Conservation (phyloP, 306 rosid genomes). For the Casuarina glauca region DNA sequence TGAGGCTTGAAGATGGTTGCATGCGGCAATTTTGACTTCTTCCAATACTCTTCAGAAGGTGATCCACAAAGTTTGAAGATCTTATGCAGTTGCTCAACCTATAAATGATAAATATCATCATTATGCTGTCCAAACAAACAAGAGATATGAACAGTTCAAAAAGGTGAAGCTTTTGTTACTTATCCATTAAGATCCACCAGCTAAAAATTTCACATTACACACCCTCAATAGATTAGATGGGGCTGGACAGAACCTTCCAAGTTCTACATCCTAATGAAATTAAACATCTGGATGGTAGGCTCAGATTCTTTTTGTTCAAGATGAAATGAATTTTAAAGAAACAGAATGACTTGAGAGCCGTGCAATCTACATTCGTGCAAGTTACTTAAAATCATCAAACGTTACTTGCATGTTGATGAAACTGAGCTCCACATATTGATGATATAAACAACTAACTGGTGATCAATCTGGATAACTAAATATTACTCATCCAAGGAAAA, state of each 20-base stretch:
- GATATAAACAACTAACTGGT: background rate
- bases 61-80: slow-evolving; percentile 93
- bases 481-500: background rate
- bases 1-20: slow-evolving; percentile 83
- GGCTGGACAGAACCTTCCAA: background rate
- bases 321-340: background rate
- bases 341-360: background rate
- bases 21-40: slow-evolving; percentile 73
- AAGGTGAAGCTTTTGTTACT: background rate
- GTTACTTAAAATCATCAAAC: background rate
- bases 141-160: background rate
- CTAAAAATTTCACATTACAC: background rate
- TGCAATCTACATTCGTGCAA: background rate
- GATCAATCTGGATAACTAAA: background rate
- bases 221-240: background rate
- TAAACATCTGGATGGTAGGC: background rate
- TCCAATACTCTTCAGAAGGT: slow-evolving; percentile 89
- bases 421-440: background rate
- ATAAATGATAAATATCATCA: slow-evolving; percentile 18
- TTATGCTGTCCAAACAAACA: slow-evolving; percentile 26
- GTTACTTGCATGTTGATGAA: background rate
- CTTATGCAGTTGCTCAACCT: slow-evolving; percentile 97
- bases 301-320: background rate
- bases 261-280: background rate
- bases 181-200: background rate